Evolutionary conservation across 2,329 filamentous ascomycete genomes (phyloP).

Genomic region (Zymoseptoria passerinii): DNA sequence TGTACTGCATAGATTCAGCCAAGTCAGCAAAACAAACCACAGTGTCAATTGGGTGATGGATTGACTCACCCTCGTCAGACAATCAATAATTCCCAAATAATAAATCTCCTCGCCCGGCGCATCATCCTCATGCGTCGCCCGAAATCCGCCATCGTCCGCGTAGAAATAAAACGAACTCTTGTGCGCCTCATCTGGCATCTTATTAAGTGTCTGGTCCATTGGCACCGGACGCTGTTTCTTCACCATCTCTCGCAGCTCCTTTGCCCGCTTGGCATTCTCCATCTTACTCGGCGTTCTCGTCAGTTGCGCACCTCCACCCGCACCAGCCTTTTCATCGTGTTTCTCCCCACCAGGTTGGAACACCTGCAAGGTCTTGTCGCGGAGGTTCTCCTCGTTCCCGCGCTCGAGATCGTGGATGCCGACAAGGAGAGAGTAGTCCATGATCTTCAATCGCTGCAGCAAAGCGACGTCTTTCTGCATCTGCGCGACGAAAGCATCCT

Average conservation of each 20-base stretch:
- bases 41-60: background rate
- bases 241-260: slow-evolving; percentile 84
- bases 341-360: slow-evolving; percentile 76
- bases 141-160: slow-evolving; percentile 84
- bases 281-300: slow-evolving; percentile 88
- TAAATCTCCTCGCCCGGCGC: slow-evolving; percentile 83
- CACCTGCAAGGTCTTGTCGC: slow-evolving; percentile 80
- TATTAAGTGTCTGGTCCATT: slow-evolving; percentile 70
- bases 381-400: slow-evolving; percentile 91
- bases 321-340: slow-evolving; percentile 20
- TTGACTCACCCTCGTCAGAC: slow-evolving; percentile 82
- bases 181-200: slow-evolving; percentile 79
- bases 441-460: slow-evolving; percentile 82
- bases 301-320: slow-evolving; percentile 44
- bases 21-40: background rate
- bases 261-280: slow-evolving; percentile 82
- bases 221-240: slow-evolving; percentile 90
- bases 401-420: slow-evolving; percentile 85
- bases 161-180: slow-evolving; percentile 74
- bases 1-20: slow-evolving; percentile 54
- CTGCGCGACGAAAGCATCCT: slow-evolving; percentile 79
- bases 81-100: slow-evolving; percentile 97
- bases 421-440: slow-evolving; percentile 95
- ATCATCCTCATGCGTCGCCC: slow-evolving; percentile 86
- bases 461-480: slow-evolving; percentile 79